These are phyloP conservation scores for Penicillium simplicissimum DNA, from an alignment of 495 filamentous ascomycete species.

Conservation along the genomic window DNA sequence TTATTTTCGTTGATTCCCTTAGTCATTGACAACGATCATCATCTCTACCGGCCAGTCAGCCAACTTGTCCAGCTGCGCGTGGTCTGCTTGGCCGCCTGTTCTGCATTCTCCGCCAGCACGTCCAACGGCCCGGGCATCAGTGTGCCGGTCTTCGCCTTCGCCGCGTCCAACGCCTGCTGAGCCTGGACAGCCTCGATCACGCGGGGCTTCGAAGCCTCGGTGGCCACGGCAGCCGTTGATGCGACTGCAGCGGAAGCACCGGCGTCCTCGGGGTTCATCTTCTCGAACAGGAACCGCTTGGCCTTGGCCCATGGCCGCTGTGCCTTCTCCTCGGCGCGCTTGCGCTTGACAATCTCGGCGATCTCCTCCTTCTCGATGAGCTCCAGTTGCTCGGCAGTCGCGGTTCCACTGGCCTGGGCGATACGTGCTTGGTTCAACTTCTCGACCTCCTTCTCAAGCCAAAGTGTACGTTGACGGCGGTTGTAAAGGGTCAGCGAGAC, in stretches of 20 bases:
- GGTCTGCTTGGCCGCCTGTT: slow-evolving; percentile 39
- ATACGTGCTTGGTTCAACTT: slow-evolving; percentile 59
- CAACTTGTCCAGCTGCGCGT: slow-evolving; percentile 47
- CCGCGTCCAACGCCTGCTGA: slow-evolving; percentile 28
- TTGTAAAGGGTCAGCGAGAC: slow-evolving; percentile 88
- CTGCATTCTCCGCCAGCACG: slow-evolving; percentile 44
- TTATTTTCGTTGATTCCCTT: neutral
- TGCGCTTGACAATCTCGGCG: slow-evolving; percentile 46
- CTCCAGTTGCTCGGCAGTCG: slow-evolving; percentile 52
- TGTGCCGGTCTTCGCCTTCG: slow-evolving; percentile 19
- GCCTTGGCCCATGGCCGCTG: slow-evolving; percentile 46
- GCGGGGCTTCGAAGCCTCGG: slow-evolving; percentile 15
- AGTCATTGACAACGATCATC: neutral
- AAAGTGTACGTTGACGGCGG: slow-evolving; percentile 66
- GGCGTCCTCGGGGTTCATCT: slow-evolving; percentile 52
- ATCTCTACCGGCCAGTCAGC: slow-evolving; percentile 42
- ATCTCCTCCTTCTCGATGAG: slow-evolving; percentile 63
- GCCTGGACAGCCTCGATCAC: slow-evolving; percentile 45
- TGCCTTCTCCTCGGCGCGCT: slow-evolving; percentile 45
- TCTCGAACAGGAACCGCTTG: slow-evolving; percentile 46
- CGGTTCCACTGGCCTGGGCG: slow-evolving; percentile 61
- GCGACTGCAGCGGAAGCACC: slow-evolving; percentile 17
- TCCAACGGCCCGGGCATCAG: slow-evolving; percentile 41
- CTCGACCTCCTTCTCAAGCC: slow-evolving; percentile 62
- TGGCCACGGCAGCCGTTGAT: slow-evolving; percentile 7